Conservation (phyloP, 1,284 basidiomycete species). For the Porodaedalea pini region DNA sequence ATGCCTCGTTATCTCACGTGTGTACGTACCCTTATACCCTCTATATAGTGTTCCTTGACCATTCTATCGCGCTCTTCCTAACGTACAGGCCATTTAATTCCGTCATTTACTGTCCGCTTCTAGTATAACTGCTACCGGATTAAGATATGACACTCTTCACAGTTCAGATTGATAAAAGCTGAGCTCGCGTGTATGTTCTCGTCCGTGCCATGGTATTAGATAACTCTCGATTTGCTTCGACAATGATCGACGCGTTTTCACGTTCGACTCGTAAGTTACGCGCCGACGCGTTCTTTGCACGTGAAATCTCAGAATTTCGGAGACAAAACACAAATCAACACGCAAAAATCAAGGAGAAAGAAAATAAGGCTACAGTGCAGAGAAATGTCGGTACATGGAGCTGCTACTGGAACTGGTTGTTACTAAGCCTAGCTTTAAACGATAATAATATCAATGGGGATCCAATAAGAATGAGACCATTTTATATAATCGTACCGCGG, state of each 20-base stretch:
- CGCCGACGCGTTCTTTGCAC: not conserved
- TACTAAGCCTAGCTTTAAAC: too few species aligned
- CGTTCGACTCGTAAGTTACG: too few species aligned
- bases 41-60: constrained; percentile 13
- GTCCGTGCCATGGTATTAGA: too few species aligned
- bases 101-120: not conserved
- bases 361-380: not conserved
- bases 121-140: too few species aligned
- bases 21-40: constrained; percentile 18
- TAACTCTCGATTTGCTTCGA: too few species aligned
- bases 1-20: not conserved
- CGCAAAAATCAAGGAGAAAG: not conserved
- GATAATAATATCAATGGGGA: not conserved
- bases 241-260: too few species aligned
- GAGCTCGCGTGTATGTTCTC: too few species aligned
- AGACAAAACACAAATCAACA: not conserved
- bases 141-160: not conserved
- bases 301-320: not conserved
- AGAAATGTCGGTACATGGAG: not conserved
- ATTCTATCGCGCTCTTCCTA: not conserved
- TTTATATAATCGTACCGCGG: not conserved
- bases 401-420: too few species aligned
- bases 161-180: not conserved
- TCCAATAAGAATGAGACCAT: not conserved
- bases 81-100: constrained; percentile 13